These are phyloP conservation scores for Bassia scoparia DNA, from an alignment of 148 eudicot genomes.

Conservation along the genomic window DNA sequence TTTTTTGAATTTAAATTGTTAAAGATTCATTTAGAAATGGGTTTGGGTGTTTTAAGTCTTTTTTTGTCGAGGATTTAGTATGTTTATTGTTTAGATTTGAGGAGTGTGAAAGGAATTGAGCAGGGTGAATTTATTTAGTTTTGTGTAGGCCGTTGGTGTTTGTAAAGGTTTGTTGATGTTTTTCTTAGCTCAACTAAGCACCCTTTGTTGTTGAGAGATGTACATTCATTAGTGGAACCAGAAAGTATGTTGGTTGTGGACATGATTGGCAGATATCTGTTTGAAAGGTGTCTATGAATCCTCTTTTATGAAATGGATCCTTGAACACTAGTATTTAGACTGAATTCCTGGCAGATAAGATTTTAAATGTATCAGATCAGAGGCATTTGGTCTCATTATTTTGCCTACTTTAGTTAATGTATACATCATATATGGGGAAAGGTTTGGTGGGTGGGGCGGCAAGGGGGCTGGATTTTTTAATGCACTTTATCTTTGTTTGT, in stretches of 20 bases:
- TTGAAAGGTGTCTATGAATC: background rate
- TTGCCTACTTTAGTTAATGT: background rate
- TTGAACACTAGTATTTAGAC: no score
- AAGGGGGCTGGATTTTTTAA: no score
- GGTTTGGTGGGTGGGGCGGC: no score
- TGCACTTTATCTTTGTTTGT: no score
- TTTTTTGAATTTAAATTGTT: background rate
- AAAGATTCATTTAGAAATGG: background rate
- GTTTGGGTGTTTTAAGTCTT: background rate
- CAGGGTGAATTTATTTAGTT: no score
- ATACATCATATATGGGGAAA: no score
- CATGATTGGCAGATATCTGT: background rate
- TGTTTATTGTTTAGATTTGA: background rate
- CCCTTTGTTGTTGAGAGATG: no score
- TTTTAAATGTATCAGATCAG: background rate
- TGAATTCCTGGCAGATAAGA: background rate
- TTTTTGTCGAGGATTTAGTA: background rate
- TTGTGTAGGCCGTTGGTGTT: no score
- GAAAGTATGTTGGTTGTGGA: background rate
- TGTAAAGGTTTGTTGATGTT: no score
- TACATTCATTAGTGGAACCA: no score
- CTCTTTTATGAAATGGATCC: background rate
- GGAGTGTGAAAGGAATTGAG: background rate
- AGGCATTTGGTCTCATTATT: background rate
- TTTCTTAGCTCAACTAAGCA: no score